Evolutionary conservation across 1,139 yeast species (phyloP).

Genomic region (Suhomyces wounanorum): DNA sequence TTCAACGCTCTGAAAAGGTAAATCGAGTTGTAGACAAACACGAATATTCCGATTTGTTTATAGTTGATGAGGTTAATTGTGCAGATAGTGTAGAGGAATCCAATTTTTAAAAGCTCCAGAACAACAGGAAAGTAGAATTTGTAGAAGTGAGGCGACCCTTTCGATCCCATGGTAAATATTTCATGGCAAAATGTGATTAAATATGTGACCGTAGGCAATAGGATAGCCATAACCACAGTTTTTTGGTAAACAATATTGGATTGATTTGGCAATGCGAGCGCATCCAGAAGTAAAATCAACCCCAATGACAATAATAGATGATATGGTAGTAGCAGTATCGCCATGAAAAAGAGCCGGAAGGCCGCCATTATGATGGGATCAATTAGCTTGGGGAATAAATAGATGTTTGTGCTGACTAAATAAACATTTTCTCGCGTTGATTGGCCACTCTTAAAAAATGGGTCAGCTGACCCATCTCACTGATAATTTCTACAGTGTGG

Average conservation of each 20-base stretch:
- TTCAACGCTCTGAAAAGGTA: slow-evolving; percentile 3
- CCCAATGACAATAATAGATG: neutral
- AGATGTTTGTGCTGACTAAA: slow-evolving; percentile 4
- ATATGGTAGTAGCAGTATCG: neutral
- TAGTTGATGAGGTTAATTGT: slow-evolving; percentile 10
- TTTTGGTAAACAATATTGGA: slow-evolving; percentile 12
- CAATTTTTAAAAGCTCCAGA: slow-evolving; percentile 16
- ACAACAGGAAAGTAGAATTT: slow-evolving; percentile 18
- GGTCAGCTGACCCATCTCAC: neutral
- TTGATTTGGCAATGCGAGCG: slow-evolving; percentile 4
- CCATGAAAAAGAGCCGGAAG: neutral
- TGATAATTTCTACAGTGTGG: neutral
- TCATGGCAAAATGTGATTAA: slow-evolving; percentile 16
- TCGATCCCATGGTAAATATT: slow-evolving; percentile 14
- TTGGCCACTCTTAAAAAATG: neutral
- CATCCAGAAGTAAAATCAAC: slow-evolving; percentile 1
- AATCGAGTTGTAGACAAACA: slow-evolving; percentile 14
- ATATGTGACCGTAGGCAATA: slow-evolving; percentile 14
- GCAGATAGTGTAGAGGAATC: slow-evolving; percentile 13
- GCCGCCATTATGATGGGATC: slow-evolving; percentile 1
- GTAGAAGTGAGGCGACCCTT: slow-evolving; percentile 10
- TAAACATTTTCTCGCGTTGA: neutral
- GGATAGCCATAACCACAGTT: slow-evolving; percentile 14
- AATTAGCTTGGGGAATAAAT: neutral
- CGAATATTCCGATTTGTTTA: slow-evolving; percentile 16